phyloP scores from a whole-genome alignment of 768 basidiomycete genomes.

The Cystoderma amianthinum region DNA sequence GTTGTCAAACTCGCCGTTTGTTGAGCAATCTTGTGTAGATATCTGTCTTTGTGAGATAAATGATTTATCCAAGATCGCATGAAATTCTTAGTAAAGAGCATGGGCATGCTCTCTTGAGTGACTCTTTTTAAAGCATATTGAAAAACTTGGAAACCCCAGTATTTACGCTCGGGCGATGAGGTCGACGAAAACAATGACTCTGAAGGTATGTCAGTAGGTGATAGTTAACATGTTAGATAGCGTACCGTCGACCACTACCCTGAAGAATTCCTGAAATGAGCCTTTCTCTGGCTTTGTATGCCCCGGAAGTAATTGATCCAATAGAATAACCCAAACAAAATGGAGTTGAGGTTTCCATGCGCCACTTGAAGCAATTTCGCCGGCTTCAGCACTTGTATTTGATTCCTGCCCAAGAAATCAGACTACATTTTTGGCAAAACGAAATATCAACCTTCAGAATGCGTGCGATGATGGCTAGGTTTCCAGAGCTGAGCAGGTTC shows the following conservation, averaged over 20 bases:
- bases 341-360: slow-evolving; percentile 89
- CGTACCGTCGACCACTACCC: slow-evolving; percentile 85
- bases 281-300: slow-evolving; percentile 35
- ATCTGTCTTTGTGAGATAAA: slow-evolving; percentile 79
- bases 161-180: slow-evolving; percentile 83
- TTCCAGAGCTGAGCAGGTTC: slow-evolving; percentile 62
- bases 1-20: slow-evolving; percentile 54
- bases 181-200: slow-evolving; percentile 83
- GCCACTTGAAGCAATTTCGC: slow-evolving; percentile 41
- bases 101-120: slow-evolving; percentile 58
- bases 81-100: slow-evolving; percentile 91
- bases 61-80: slow-evolving; percentile 98
- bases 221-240: slow-evolving; percentile 2
- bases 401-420: slow-evolving; percentile 38
- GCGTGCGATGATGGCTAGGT: slow-evolving; percentile 64
- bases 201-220: slow-evolving; percentile 21
- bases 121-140: slow-evolving; percentile 70
- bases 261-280: slow-evolving; percentile 87
- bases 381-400: slow-evolving; percentile 45
- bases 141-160: slow-evolving; percentile 95
- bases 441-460: slow-evolving; percentile 68
- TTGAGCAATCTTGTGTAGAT: slow-evolving; percentile 83
- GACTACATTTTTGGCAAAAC: slow-evolving; percentile 3
- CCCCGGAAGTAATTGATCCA: slow-evolving; percentile 62
- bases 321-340: slow-evolving; percentile 82